Evolutionary conservation across 2,329 filamentous ascomycete genomes (phyloP), one percentile per base, ranked within the genome.

Genomic region (Elsinoe australis): DNA sequence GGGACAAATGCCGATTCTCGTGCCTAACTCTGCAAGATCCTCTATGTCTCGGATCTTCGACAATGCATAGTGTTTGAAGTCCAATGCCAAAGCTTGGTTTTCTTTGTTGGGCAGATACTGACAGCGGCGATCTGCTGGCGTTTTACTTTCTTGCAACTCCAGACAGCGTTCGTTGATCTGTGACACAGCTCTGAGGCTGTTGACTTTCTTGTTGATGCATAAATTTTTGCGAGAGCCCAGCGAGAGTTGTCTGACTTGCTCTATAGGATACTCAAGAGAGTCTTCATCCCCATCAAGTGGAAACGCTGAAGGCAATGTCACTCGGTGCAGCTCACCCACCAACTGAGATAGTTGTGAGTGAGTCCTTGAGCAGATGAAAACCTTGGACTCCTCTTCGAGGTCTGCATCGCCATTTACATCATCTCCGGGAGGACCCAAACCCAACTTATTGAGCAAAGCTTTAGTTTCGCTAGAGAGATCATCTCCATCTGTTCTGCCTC

Each of bases 91-190:
- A 3, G 74, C 69, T 45, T 87, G 71, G 15, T 85, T 83, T 1
- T 92, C 85, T 49, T 87, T 82, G n/a, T 74, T 83, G 0, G 87
- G 87, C 10, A 94, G 70, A 59, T 81, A 94, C 0, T 77, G 68
- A 61, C 92, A 98, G 59, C 76, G 82, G 55, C 81, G 80, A 9
- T 82, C 75, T 49, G 76, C 71, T 1, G 79, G 68, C 4, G 68
- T 73, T 1, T 68, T 71, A 0, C 85, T 70, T 62, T 94, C 83
- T 61, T 98, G 92, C 18, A 98, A 70, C 59, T 98, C 92, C 5
- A 90, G 72, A 59, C 92, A 98, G 9, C 83, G 78, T 62, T 98
- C 92, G 59, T 96, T 98, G 67, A 98, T 95, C 4, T 87, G 87
- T 0, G 85, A 82, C 1, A 83, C 71, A 33, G 68, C 76, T 5